These are phyloP conservation scores for Alternaria atra DNA, from an alignment of 2,329 filamentous ascomycete species.

Conservation along the genomic window DNA sequence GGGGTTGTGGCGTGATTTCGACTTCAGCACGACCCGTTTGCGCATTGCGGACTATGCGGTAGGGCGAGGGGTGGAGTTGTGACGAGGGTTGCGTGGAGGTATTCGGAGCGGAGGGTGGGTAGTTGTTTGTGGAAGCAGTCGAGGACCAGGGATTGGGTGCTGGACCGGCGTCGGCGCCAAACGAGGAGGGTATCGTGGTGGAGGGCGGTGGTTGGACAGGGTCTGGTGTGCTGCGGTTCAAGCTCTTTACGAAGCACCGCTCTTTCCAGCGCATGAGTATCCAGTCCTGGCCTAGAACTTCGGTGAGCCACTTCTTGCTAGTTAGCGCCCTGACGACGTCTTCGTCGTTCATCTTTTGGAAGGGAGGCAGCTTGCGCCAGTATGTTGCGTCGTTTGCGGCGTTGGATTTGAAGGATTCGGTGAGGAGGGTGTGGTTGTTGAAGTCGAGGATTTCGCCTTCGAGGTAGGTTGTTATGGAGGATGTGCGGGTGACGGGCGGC, in stretches of 20 bases:
- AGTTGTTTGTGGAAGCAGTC: slow-evolving; percentile 7
- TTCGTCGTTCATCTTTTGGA: slow-evolving; percentile 50
- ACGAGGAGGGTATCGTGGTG: slow-evolving; percentile 10
- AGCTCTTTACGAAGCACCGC: slow-evolving; percentile 57
- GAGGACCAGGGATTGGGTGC: slow-evolving; percentile 7
- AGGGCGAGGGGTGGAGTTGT: slow-evolving; percentile 20
- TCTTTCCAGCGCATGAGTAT: slow-evolving; percentile 67
- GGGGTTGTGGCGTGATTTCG: slow-evolving; percentile 19
- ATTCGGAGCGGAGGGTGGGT: background rate
- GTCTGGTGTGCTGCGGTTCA: slow-evolving; percentile 29
- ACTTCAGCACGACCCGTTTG: slow-evolving; percentile 23
- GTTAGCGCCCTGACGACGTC: slow-evolving; percentile 57
- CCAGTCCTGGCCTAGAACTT: slow-evolving; percentile 57
- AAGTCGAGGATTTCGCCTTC: slow-evolving; percentile 76
- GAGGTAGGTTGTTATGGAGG: slow-evolving; percentile 69
- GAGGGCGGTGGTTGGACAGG: slow-evolving; percentile 24
- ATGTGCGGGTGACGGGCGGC: slow-evolving; percentile 45
- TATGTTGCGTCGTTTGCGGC: slow-evolving; percentile 58
- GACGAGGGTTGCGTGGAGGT: slow-evolving; percentile 10
- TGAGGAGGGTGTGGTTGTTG: slow-evolving; percentile 60
- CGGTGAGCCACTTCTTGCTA: slow-evolving; percentile 45
- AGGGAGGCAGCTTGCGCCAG: slow-evolving; percentile 60
- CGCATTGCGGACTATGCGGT: slow-evolving; percentile 28
- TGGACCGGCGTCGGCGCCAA: slow-evolving; percentile 7
- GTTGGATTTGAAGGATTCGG: slow-evolving; percentile 58